Evolutionary conservation across 73 alveolate species (phyloP).

Genomic region (Paramecium octaurelia): DNA sequence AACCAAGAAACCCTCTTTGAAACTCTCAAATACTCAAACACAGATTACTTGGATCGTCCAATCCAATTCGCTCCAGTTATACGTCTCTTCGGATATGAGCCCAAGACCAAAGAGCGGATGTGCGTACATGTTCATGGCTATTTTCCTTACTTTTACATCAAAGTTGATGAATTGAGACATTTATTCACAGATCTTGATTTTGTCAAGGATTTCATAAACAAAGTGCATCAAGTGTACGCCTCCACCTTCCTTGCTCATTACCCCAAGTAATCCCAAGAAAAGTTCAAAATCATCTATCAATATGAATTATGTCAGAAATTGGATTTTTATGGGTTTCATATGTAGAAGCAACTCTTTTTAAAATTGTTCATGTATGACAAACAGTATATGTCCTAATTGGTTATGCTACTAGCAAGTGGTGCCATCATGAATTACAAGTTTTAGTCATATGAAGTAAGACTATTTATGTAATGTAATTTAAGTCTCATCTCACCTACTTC

Average conservation of each 20-base stretch:
- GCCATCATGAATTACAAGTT: constrained; percentile 43
- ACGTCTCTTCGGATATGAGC: constrained; percentile 48
- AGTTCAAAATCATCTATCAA: constrained; percentile 9
- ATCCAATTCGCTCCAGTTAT: constrained; percentile 35
- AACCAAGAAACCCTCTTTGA: neutral
- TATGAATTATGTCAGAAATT: constrained; percentile 50
- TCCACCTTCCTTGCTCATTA: neutral
- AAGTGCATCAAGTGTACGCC: constrained; percentile 10
- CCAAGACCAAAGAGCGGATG: neutral
- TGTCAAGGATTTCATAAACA: neutral
- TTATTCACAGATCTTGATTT: neutral
- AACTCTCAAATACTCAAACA: neutral
- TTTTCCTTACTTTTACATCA: constrained; percentile 56
- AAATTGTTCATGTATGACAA: constrained; percentile 14
- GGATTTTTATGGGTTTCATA: constrained; percentile 57
- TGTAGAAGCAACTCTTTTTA: constrained; percentile 5
- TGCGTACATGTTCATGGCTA: constrained; percentile 55
- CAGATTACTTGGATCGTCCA: neutral
- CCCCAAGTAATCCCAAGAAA: constrained; percentile 4
- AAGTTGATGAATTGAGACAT: constrained; percentile 44
- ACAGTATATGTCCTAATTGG: neutral
- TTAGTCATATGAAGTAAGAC: constrained; percentile 28
- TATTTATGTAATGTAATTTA: neutral
- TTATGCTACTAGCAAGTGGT: constrained; percentile 6
- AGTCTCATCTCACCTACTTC: constrained; percentile 36